These are phyloP conservation scores for Malassezia cuniculi DNA, from an alignment of 1,284 basidiomycete genomes.

Conservation along the genomic window DNA sequence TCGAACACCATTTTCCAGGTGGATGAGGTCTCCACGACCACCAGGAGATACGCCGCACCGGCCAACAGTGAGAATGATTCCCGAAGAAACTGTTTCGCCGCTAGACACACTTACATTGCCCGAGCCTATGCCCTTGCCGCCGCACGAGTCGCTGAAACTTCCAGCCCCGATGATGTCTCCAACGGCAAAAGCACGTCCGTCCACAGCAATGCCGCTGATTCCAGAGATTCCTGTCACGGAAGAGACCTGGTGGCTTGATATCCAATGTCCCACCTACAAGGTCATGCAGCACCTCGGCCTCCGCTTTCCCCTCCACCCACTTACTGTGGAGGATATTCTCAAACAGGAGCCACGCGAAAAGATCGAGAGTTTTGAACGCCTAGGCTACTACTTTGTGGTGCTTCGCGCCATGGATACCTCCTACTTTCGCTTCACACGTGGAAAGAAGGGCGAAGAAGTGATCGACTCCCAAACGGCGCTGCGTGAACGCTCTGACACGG, in stretches of 20 bases:
- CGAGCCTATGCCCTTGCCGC: no score
- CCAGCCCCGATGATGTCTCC: no score
- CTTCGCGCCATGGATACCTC: slow-evolving; percentile 65
- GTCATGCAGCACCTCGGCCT: slow-evolving; percentile 79
- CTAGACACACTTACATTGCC: no score
- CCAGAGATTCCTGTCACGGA: no score
- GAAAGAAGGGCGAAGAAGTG: neutral
- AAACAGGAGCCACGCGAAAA: slow-evolving; percentile 88
- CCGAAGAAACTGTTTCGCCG: no score
- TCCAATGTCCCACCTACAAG: slow-evolving; percentile 75
- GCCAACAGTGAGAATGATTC: no score
- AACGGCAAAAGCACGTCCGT: no score
- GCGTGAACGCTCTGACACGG: neutral
- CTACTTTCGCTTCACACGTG: slow-evolving; percentile 51
- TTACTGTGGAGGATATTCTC: slow-evolving; percentile 90
- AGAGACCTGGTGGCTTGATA: slow-evolving; percentile 80
- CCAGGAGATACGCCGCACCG: no score
- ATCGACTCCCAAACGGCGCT: neutral
- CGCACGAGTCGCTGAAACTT: no score
- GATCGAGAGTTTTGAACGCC: slow-evolving; percentile 69
- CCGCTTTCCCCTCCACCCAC: slow-evolving; percentile 77
- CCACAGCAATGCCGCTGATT: no score
- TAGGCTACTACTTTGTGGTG: slow-evolving; percentile 86
- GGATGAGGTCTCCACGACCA: no score
- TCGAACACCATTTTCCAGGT: no score